A percentile compares a stretch with the other conserved stretches of the same genome.
Evolutionary conservation across 169 alveolate genomes (phyloP).

Genomic region (Cryptosporidium tyzzeri): DNA sequence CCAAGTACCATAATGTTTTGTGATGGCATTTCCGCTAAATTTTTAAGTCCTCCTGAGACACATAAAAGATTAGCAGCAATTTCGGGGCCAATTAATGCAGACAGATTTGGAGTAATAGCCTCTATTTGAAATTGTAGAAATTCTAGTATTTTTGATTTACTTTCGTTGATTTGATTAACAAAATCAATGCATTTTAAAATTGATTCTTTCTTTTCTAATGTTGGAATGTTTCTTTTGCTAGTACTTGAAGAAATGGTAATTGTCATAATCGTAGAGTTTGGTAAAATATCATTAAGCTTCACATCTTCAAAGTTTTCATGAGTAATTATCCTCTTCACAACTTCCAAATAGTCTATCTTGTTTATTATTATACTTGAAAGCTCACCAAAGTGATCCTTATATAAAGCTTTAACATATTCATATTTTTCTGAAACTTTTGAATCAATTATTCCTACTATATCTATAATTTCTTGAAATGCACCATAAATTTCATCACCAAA

Average conservation of each 20-base stretch:
- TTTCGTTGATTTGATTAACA: not conserved
- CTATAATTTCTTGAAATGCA: conserved; percentile 39
- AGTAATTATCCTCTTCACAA: conserved; percentile 85
- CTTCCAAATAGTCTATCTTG: conserved; percentile 89
- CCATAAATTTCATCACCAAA: not conserved
- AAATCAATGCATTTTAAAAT: conserved; percentile 71
- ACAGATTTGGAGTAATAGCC: conserved; percentile 95
- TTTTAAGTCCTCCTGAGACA: conserved; percentile 93
- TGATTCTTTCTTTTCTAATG: conserved; percentile 75
- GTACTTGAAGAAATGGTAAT: conserved; percentile 89
- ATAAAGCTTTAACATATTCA: conserved; percentile 84
- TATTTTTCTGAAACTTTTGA: conserved; percentile 9
- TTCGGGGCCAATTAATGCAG: conserved; percentile 95
- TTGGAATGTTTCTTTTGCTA: conserved; percentile 80
- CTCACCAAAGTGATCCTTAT: conserved; percentile 88
- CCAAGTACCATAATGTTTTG: conserved; percentile 91
- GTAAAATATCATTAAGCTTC: conserved; percentile 85
- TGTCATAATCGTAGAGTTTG: conserved; percentile 90
- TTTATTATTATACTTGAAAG: conserved; percentile 87
- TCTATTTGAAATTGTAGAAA: conserved; percentile 92
- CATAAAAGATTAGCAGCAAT: conserved; percentile 97
- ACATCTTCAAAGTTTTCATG: conserved; percentile 85
- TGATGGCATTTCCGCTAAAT: conserved; percentile 93
- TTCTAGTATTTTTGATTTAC: conserved; percentile 68
- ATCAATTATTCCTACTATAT: conserved; percentile 19